Evolutionary conservation across 2,329 filamentous ascomycete species (phyloP), one percentile per base, ranked within the genome.

Genomic region (Tolypocladium album): DNA sequence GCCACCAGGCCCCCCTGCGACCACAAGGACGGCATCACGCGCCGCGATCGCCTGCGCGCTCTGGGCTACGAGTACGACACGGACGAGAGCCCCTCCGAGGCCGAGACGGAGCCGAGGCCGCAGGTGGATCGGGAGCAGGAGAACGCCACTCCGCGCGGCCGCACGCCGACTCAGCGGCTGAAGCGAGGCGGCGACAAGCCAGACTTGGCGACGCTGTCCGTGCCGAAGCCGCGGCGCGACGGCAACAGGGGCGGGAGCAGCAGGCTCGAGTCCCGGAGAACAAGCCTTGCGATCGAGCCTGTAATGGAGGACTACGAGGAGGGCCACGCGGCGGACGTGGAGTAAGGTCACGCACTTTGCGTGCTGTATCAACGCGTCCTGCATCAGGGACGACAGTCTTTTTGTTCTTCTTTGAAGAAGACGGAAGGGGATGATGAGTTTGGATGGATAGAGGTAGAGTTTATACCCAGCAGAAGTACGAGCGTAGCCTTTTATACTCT

Each of bases 11-110:
- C 17, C 2, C 60, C 40, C 15, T 63, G 56, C 59, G 61, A 43
- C 34, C 42, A 61, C 61, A 42, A 59, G 36, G 55, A 55, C 15
- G 40, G 55, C 11, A 63, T 63, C 50, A 64, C 60, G 17, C 63
- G 55, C n/a, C 65, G 66, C 38, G 65, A 67, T 42, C 63, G 66
- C 13, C 58, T 67, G 22, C 56, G 61, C 24, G 64, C 65, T 1
- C 59, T 67, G n/a, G 66, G 66, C 12, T 67, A 66, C 58, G 66
- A 67, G 22, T 67, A 67, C 58, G 66, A 67, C 17, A 66, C 66
- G 1, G 66, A 67, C 20, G 63, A 64, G 12, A 60, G 59, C 36
- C 60, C 56, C 6, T 11, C 47, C 1, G 57, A 39, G n/a, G 5
- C 55, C 15, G 56, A 57, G 27, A 11, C 40, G 40, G 56, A 57